Evolutionary conservation across 495 filamentous ascomycete genomes (phyloP), one percentile per base, ranked within the genome.

Genomic region (Penicillium canescens): DNA sequence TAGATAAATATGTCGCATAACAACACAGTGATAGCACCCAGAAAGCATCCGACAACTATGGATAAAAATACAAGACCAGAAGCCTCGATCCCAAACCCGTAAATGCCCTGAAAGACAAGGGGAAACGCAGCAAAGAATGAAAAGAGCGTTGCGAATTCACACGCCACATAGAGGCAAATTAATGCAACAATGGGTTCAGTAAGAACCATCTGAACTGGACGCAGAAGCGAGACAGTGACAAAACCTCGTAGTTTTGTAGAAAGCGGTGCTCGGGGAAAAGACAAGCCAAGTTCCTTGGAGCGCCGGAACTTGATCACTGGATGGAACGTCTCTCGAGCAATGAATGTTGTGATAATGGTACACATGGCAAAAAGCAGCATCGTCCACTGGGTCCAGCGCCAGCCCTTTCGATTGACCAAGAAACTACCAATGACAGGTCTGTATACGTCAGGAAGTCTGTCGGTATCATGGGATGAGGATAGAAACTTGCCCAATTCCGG

Each of bases 51-150:
- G 0, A 81, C 53, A 1, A 77, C 78, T 54, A 89, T 77, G 10
- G 72, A 71, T 18, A 88, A 40, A 55, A 88, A 90, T 2, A 79
- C 73, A 1, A 88, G 67, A 3, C 86, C 86, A 8, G 69, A 69
- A 42, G 83, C 57, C 40, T 77, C 78, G 6, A 69, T 45, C 3
- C 64, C 54, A 46, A 84, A 83, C 36, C 62, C 58, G 60, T 88
- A 86, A 13, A 79, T 66, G 2, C 54, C 53, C 39, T 67, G 37
- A 53, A 83, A 86, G 6, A 81, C 66, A 39, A 77, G 73, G 0
- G 84, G 85, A 21, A 86, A 77, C 0, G 83, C 83, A 13, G 82
- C 82, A 54, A 90, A 87, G 72, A 88, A 89, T 23, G 70, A 72
- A 56, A 84, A 89, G 3, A 90, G 75, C 1, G 85, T 79, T 6